Base-by-base conservation (phyloP, 1,139 yeast species). In the Pichia sp. region DNA sequence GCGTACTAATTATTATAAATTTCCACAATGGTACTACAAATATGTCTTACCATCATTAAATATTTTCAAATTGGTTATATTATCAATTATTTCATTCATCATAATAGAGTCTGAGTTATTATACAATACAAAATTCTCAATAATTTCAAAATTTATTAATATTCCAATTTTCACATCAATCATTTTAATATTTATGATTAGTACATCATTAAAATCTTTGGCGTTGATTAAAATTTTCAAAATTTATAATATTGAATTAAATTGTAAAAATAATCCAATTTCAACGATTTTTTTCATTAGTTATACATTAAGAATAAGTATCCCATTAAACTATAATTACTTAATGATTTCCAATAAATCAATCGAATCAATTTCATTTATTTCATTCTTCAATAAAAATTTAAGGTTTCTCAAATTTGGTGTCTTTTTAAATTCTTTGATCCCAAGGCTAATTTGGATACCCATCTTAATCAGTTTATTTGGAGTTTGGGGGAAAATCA, bases 301-400 rank as follows among this genome's bases (percentile, higher is more conserved):
- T 59, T 87, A 87, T 59, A 80, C 86, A 32, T 86, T 92, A 47
- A 79, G 96, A 55, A 70, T 87, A 61, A 85, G 95, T 0, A 82
- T 87, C 15, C 96, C 96, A 4, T 70, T 87, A 54, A 79, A 87
- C 34, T 87, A 85, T 67, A 87, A 87, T 64, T 87, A 85, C 61
- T 66, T 86, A 49, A 85, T 86, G 36, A 68, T 87, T 45, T 73
- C 84, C 52, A 72, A 79, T 13, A 70, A 59, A 1, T 38, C 54
- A 4, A 50, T 59, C 20, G 55, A 49, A 57, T 68, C 54, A 20
- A 53, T 68, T 1, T 59, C 63, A 11, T 78, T 78, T 59, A 80
- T 77, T 57, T 63, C 66, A 45, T 85, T 90, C 71, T 74, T 84
- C 53, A 95, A 95, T 20, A 73, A 77, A 55, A 82, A 86, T 22